phyloP scores from a whole-genome alignment of 176 grass and related monocot genomes.

The Aegilops umbellulata region DNA sequence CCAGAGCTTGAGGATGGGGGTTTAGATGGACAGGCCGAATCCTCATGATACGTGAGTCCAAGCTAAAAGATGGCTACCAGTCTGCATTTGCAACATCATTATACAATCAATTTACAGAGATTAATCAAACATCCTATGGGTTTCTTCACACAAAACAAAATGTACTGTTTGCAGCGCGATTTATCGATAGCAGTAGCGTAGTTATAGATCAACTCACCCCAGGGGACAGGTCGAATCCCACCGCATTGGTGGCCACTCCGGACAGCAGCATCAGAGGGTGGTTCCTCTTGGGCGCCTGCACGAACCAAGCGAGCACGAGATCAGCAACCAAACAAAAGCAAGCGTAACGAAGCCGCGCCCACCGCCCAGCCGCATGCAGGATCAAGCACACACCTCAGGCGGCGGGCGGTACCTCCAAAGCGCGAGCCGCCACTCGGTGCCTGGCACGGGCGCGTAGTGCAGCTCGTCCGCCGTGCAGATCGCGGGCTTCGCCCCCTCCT shows the following conservation, averaged over 20 bases:
- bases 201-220: slow-evolving; percentile 50
- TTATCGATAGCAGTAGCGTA: background rate
- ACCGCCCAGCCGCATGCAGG: background rate
- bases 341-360: background rate
- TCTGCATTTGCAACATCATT: background rate
- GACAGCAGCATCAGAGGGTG: slow-evolving; percentile 96
- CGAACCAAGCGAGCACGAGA: slow-evolving; percentile 1
- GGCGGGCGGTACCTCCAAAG: slow-evolving; percentile 85
- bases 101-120: background rate
- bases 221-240: slow-evolving; percentile 96
- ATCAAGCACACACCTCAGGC: slow-evolving; percentile 58
- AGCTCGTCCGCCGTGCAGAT: slow-evolving; percentile 94
- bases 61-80: background rate
- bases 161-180: background rate
- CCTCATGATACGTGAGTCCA: background rate
- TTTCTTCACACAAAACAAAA: background rate
- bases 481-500: slow-evolving; percentile 53
- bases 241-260: slow-evolving; percentile 85
- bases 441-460: slow-evolving; percentile 84
- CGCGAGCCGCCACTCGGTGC: slow-evolving; percentile 91
- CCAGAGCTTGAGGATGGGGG: too few relatives aligned
- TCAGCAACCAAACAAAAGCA: background rate
- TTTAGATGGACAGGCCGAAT: too few relatives aligned
- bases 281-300: slow-evolving; percentile 87
- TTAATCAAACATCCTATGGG: background rate